phyloP scores from a whole-genome alignment of 768 basidiomycete genomes.

The Trametes sanguinea region DNA sequence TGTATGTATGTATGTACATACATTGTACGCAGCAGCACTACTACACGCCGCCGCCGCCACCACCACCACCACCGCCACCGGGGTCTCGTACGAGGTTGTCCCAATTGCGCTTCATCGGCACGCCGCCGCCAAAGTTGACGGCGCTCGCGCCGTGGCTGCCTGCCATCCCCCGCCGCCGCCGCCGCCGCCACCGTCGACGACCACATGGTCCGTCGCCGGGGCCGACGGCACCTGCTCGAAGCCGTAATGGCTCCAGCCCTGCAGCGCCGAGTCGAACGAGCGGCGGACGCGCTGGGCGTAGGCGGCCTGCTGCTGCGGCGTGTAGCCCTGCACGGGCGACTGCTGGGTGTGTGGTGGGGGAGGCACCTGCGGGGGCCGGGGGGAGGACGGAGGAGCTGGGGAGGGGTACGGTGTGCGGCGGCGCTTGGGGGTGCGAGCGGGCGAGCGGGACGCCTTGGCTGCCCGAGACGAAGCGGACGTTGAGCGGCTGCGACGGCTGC shows the following conservation, averaged over 20 bases:
- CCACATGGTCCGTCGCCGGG: neutral
- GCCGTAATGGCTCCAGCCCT: conserved; percentile 19
- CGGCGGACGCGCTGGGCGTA: neutral
- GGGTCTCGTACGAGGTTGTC: conserved; percentile 11
- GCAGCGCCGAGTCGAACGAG: conserved; percentile 20
- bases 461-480: conserved; percentile 19
- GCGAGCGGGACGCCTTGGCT: conserved; percentile 3
- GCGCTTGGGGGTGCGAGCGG: neutral
- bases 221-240: neutral
- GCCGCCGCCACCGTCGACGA: neutral
- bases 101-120: conserved; percentile 20
- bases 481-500: conserved; percentile 9
- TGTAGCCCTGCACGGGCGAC: neutral
- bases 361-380: neutral
- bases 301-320: neutral
- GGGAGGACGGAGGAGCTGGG: neutral
- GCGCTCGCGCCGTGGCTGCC: neutral
- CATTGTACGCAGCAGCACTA: neutral
- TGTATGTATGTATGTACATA: neutral
- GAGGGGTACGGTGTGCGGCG: neutral
- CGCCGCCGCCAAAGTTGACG: neutral
- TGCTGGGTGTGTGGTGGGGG: neutral
- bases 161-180: neutral
- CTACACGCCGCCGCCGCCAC: conserved; percentile 10
- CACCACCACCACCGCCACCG: conserved; percentile 16